Percentiles rank a stretch among this genome's conserved stretches.
Conservation (phyloP, 2,329 filamentous ascomycete species). For the Scedosporium apiospermum region DNA sequence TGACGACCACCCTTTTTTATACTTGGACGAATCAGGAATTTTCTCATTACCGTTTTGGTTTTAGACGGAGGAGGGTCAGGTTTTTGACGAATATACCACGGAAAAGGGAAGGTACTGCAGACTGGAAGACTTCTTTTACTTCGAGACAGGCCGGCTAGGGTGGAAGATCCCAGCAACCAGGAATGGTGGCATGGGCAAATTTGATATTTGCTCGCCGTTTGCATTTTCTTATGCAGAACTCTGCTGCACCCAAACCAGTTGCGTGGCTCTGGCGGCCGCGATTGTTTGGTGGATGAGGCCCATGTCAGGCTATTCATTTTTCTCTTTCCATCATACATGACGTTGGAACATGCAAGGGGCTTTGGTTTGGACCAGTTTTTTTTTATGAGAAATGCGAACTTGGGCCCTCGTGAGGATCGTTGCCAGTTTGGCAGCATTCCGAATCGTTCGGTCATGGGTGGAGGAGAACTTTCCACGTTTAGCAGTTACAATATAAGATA, state of each 20-base stretch:
- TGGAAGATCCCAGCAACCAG: conserved; percentile 2
- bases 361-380: background rate
- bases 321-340: background rate
- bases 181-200: conserved; percentile 7
- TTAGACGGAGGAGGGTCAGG: conserved; percentile 2
- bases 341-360: background rate
- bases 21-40: background rate
- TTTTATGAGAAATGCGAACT: conserved; percentile 1
- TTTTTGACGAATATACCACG: conserved; percentile 5
- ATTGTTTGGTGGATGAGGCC: no score
- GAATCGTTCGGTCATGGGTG: background rate
- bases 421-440: background rate
- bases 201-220: conserved; percentile 6
- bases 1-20: background rate
- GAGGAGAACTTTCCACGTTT: conserved; percentile 2
- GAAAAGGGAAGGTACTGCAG: background rate
- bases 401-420: background rate
- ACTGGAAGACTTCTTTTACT: conserved; percentile 1
- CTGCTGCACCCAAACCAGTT: background rate
- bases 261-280: no score
- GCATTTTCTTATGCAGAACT: conserved; percentile 1
- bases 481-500: background rate
- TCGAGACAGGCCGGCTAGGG: conserved; percentile 1
- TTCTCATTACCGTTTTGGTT: background rate
- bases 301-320: background rate